Base-by-base conservation (phyloP, 169 alveolate species). In the Plasmodium relictum region DNA sequence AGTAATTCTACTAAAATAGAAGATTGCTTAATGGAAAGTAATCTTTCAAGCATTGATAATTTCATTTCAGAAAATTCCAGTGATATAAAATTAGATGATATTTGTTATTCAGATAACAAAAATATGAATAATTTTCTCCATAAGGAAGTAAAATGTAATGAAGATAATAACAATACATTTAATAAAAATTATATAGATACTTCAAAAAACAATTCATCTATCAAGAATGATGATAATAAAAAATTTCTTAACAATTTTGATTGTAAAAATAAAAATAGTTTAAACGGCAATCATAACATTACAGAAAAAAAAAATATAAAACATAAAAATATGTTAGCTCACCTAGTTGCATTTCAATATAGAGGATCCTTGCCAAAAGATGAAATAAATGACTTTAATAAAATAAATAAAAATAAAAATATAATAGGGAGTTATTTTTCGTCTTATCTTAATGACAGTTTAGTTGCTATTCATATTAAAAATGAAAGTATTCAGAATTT, bases 331-430 rank as follows among this genome's bases (percentile, higher is more conserved):
- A 39, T 59, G 24, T 45, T 44, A 74, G 52, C 88, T 8, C 20
- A 44, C 41, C 37, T 76, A 10, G 89, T 76, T 6, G n/a, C 89
- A 69, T 76, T 76, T 31, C 76, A 76, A 22, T 76, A 76, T 54
- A 76, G 48, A 63, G 89, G 89, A 0, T 63, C 78, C 54, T 9
- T 76, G 45, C 74, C 89, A 76, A 76, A 76, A 58, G 89, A 56
- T 6, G 18, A 62, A 24, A 76, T 58, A n/a, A 48, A 62, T 72
- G 24, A 41, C 26, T n/a, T 44, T 14, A 63, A 18, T 18, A 61
- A 61, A 61, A 22, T 48, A 14, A 54, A 26, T 63, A 63, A 63
- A 39, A 76, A 59, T 65, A 76, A 14, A 39, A 76, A 76, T 45
- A 24, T 24, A 63, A 63, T 63, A 61, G 89, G 89, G 12, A 44